Evolutionary conservation across 257 asterid species (phyloP), one percentile per base, ranked within the genome.

Genomic region (Catharanthus roseus): DNA sequence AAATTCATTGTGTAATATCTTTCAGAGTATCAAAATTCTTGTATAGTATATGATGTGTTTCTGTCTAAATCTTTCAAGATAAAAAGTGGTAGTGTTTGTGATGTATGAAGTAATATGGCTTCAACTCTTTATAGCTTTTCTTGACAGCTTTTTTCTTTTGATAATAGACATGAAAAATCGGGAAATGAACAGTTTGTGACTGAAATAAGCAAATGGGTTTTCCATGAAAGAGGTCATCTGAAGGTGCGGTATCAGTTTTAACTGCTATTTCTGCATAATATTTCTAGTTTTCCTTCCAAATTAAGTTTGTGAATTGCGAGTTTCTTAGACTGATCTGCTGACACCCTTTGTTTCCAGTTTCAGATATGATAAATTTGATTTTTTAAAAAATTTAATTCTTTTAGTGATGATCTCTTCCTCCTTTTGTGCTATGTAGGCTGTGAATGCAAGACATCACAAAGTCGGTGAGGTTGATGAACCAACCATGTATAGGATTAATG

Each of bases 141-240:
- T 54, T 66, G 71, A 68, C 64, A 55, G 24, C 47, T 49, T 73
- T n/a, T 36, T 11, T 79, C 23, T 77, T 60, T 57, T 79, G 76
- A 26, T 74, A 62, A 64, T 86, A 91, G 97, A 74, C 83, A 87
- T 54, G 85, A 60, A 65, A 91, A 86, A 87, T 91, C 92, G 65
- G 95, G 97, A 56, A 91, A 91, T 10, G 92, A 91, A 70, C 92
- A 89, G 76, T 89, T 91, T 73, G 74, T 79, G 58, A 83, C 87
- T 63, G 97, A 91, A 83, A 74, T 86, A 78, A 83, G 92, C 87
- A 91, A 88, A 84, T 91, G 97, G 97, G 81, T 91, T 72, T 91
- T 91, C 88, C 97, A 91, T 77, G 96, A 87, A 77, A 84, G 95
- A 72, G 96, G 97, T 65, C 95, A 91, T 81, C 86, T 91, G 56